A percentile compares a stretch with the other conserved stretches of the same genome.
Conservation (phyloP, 768 basidiomycete species). For the Auricularia auricula-judae region DNA sequence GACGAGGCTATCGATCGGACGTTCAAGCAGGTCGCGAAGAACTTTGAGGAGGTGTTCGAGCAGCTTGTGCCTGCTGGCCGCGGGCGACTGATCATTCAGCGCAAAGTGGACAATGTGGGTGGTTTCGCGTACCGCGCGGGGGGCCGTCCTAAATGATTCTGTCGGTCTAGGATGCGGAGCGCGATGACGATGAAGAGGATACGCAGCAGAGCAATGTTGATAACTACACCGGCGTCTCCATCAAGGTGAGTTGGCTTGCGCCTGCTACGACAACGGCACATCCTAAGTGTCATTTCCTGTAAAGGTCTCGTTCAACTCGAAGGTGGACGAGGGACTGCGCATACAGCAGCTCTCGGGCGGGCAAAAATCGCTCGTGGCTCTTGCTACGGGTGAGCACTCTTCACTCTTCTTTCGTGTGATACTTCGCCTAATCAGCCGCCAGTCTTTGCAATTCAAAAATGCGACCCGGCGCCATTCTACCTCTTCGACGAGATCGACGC, state of each 20-base stretch:
- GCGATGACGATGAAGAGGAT: slow-evolving; percentile 62
- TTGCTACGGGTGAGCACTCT: slow-evolving; percentile 62
- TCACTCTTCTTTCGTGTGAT: background rate
- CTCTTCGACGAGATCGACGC: slow-evolving; percentile 99
- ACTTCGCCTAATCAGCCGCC: slow-evolving; percentile 6
- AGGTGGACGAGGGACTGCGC: slow-evolving; percentile 89
- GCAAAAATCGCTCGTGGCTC: slow-evolving; percentile 92
- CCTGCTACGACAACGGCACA: background rate
- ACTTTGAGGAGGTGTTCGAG: slow-evolving; percentile 96
- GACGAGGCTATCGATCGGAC: slow-evolving; percentile 98
- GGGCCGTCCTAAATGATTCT: background rate
- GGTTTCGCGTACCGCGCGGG: slow-evolving; percentile 1
- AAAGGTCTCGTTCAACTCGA: slow-evolving; percentile 97
- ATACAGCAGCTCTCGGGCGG: slow-evolving; percentile 97
- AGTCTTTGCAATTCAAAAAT: slow-evolving; percentile 99
- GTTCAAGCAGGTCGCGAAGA: slow-evolving; percentile 94
- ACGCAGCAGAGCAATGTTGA: slow-evolving; percentile 70
- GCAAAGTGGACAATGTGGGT: slow-evolving; percentile 71
- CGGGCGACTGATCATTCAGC: slow-evolving; percentile 86
- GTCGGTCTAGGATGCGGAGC: slow-evolving; percentile 50
- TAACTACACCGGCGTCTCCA: slow-evolving; percentile 94
- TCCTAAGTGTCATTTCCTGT: background rate
- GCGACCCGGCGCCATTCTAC: slow-evolving; percentile 98
- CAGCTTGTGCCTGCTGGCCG: slow-evolving; percentile 89
- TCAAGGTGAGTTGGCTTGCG: slow-evolving; percentile 48